Evolutionary conservation across 129 eudicot species (phyloP).

Genomic region (Flaveria linearis): DNA sequence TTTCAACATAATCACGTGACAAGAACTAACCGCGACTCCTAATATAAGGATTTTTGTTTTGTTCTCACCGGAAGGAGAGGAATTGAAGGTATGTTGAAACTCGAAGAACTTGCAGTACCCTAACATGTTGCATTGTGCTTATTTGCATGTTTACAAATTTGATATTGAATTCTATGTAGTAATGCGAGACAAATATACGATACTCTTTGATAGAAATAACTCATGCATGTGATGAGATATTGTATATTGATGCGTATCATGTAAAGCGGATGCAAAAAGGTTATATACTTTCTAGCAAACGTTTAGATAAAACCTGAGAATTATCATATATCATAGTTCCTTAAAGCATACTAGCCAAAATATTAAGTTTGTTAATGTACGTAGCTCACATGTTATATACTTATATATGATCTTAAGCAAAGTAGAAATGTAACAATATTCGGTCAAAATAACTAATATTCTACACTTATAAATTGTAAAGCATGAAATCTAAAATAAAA

Average conservation of each 20-base stretch:
- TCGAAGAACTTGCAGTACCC: background rate
- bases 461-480: background rate
- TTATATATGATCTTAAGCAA: background rate
- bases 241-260: background rate
- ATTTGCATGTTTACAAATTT: background rate
- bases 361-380: background rate
- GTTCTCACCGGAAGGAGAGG: conserved; percentile 7
- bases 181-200: background rate
- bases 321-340: background rate
- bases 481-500: background rate
- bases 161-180: background rate
- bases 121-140: background rate
- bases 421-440: background rate
- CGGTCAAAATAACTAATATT: background rate
- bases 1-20: conserved; percentile 14
- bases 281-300: background rate
- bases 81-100: conserved; percentile 17
- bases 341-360: background rate
- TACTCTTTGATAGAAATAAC: too few species aligned
- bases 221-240: too few species aligned
- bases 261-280: background rate
- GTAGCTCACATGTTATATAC: background rate
- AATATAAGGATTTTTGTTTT: background rate
- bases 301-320: background rate
- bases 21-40: conserved; percentile 13